A percentile compares a stretch with the other conserved stretches of the same genome.
These are phyloP conservation scores for Endotrypanum monterogeii DNA, from an alignment of 208 protist genomes.

Conservation along the genomic window DNA sequence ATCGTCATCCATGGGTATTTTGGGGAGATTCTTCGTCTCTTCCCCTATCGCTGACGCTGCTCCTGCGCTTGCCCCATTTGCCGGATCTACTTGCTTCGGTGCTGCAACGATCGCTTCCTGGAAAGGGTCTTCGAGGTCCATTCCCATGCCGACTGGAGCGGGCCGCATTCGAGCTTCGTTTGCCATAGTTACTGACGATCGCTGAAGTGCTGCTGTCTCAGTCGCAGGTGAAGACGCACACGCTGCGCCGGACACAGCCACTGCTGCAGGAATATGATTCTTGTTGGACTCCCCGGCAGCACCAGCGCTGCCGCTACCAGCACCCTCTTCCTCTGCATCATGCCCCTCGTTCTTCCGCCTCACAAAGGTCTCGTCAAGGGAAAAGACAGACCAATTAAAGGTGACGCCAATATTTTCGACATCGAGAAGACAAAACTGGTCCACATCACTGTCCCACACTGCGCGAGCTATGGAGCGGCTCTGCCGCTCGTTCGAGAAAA, in stretches of 20 bases:
- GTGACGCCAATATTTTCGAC: slow-evolving; percentile 82
- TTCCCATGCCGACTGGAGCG: slow-evolving; percentile 20
- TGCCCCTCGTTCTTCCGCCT: slow-evolving; percentile 20
- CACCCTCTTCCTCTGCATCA: slow-evolving; percentile 1
- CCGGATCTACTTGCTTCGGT: neutral
- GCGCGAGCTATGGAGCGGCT: slow-evolving; percentile 73
- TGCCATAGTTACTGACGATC: neutral
- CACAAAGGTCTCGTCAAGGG: slow-evolving; percentile 72
- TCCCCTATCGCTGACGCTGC: slow-evolving; percentile 2
- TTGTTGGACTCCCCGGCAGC: neutral
- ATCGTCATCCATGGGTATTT: slow-evolving; percentile 6
- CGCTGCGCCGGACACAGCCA: neutral
- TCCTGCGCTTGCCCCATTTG: slow-evolving; percentile 6
- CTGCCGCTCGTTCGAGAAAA: slow-evolving; percentile 86
- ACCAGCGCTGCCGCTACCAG: neutral
- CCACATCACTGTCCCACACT: slow-evolving; percentile 75
- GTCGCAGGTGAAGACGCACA: neutral
- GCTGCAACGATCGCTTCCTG: neutral
- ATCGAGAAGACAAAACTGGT: slow-evolving; percentile 78
- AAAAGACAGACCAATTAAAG: slow-evolving; percentile 88
- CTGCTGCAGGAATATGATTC: neutral
- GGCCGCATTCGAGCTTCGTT: slow-evolving; percentile 16
- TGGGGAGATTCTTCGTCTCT: slow-evolving; percentile 8
- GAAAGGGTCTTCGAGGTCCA: slow-evolving; percentile 3
- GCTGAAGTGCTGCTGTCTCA: neutral